Evolutionary conservation across 108 stramenopile genomes (phyloP), one percentile per base, ranked within the genome.

Genomic region (Nitzschia sp.): DNA sequence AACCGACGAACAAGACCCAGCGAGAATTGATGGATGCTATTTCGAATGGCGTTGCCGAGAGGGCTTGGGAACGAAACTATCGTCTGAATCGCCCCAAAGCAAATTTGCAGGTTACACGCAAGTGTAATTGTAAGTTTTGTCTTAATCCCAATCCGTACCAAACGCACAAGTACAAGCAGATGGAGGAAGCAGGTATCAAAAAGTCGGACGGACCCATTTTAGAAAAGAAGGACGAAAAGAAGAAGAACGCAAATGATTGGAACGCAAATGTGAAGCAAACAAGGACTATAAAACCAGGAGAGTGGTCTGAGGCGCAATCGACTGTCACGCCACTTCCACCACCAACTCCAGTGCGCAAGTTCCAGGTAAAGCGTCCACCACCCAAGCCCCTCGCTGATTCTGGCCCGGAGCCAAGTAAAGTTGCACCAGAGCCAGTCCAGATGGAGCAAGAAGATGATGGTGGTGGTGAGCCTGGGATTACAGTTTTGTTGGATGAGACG

Each of bases 101-200:
- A 24, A 33, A 65, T 25, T 47, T 77, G 21, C 46, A 42, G 26
- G 69, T 77, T 8, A 70, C 69, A 9, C 60, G 54, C 1, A 25
- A 54, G 25, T 77, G 76, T 59, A 54, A 33, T 26, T 77, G 76
- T 28, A 73, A 60, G 15, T 68, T 62, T 34, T 77, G 76, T 46
- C 53, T 70, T 35, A 69, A 77, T 46, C 67, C 76, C 3, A 70
- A 53, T 38, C 69, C 76, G 0, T 77, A 64, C 30, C 76, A 77
- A 51, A 77, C 76, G n/a, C 65, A 67, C 59, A 67, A 66, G 23
- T 74, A 74, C 66, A 74, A 74, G 34, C 59, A 58, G 25, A 35
- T 67, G 46, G 51, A 54, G 34, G 65, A 66, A 9, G 25, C 26
- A 19, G 51, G 65, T 1, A 29, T 31, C 2, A 21, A 66, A 33